Base-by-base conservation (phyloP, 768 basidiomycete genomes). In the Xerocomellus chrysenteron region DNA sequence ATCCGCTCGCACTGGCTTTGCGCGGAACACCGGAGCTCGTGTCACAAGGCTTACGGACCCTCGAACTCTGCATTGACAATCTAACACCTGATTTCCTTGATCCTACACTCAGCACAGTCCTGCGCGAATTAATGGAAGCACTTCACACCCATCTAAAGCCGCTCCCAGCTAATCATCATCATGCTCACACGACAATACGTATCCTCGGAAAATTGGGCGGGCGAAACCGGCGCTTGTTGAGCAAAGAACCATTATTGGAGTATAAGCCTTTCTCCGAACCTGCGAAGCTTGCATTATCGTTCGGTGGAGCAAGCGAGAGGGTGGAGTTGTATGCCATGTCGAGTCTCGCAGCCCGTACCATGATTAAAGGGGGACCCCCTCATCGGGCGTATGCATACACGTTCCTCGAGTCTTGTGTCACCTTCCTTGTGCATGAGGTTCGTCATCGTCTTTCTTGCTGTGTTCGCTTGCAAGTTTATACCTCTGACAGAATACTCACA, bases 21-120 rank as follows among this genome's bases (percentile, higher is more conserved):
- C 84, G 88, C 49, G 94, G 94, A 37, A 85, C 83, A 39, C 83
- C 87, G 7, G 97, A 99, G 52, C 84, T 97, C 45, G 90, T 98
- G 52, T 88, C 93, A 24, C 97, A 99, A 76, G 97, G 97, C 44
- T 77, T 99, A 26, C 84, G 97, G 7, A 99, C 97, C 0, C 82
- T 99, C 56, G 97, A 99, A 72, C 80, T 99, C n/a, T 98, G 96
- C 74, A 96, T 98, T 66, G 97, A 99, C 76, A 99, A 98, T 68
- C 82, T 99, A 28, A 97, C 94, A 0, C 93, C 94, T 2, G 97
- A 98, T 73, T 98, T 98, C 77, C 81, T 99, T 30, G 96, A 98
- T 65, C 97, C 97, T 4, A 95, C 94, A 2, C 83, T 98, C 60
- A 92, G 86, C 59, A 92, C 91, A 0, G 94, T 98, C 43, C 80